Evolutionary conservation across 805 yeast species (phyloP).

Genomic region (Teunomyces atbi): DNA sequence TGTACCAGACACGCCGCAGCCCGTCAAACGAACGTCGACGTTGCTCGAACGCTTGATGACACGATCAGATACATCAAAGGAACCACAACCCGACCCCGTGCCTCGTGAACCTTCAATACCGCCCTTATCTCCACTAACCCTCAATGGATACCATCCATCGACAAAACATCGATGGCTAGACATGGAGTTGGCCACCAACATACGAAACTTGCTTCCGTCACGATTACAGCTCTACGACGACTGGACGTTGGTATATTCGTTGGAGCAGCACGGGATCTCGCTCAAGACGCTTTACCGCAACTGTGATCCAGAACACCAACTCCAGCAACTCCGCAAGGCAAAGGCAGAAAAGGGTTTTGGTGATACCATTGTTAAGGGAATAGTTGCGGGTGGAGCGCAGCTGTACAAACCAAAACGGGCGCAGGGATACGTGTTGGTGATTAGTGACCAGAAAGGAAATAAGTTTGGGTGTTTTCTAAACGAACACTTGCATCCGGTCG

Average conservation of each 20-base stretch:
- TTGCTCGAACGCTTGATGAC: not conserved
- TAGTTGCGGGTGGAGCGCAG: conserved; percentile 19
- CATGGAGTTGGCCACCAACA: conserved; percentile 68
- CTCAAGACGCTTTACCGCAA: conserved; percentile 70
- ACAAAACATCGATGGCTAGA: conserved; percentile 61
- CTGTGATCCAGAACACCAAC: conserved; percentile 44
- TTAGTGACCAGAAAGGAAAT: conserved; percentile 62
- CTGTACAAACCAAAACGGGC: conserved; percentile 28
- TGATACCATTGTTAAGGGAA: conserved; percentile 30
- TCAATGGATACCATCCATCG: conserved; percentile 58
- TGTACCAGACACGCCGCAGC: not conserved
- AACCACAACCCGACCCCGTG: not conserved
- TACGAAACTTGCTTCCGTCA: conserved; percentile 71
- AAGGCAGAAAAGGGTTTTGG: conserved; percentile 33
- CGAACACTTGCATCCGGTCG: conserved; percentile 69
- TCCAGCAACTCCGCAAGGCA: conserved; percentile 17
- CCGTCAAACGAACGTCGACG: not conserved
- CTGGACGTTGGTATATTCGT: conserved; percentile 79
- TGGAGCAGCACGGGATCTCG: conserved; percentile 92
- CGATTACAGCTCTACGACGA: conserved; percentile 72
- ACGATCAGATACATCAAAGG: not conserved
- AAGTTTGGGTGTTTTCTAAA: conserved; percentile 79
- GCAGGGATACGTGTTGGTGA: conserved; percentile 71
- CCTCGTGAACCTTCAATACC: conserved; percentile 17
- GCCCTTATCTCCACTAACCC: conserved; percentile 54